Evolutionary conservation across 2,329 filamentous ascomycete species (phyloP).

Genomic region (Bipolaris gigantea): DNA sequence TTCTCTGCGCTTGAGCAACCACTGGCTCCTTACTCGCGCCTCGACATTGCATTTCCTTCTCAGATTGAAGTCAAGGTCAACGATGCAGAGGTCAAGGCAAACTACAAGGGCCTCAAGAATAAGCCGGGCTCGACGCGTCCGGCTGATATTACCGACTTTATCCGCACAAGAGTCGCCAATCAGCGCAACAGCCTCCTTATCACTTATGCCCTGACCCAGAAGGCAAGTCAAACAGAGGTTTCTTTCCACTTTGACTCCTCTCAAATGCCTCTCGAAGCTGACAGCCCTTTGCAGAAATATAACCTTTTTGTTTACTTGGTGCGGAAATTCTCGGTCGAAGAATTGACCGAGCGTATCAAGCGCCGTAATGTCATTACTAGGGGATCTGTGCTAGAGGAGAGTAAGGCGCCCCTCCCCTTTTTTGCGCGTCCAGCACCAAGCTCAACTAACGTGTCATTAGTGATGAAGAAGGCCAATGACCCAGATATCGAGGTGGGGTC

Average conservation of each 20-base stretch:
- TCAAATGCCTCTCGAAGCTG: constrained; percentile 12
- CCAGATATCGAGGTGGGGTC: constrained; percentile 88
- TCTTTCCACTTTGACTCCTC: constrained; percentile 20
- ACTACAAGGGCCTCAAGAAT: constrained; percentile 91
- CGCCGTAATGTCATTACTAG: constrained; percentile 74
- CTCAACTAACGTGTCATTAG: constrained; percentile 50
- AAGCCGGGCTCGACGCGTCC: constrained; percentile 93
- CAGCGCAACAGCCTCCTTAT: constrained; percentile 80
- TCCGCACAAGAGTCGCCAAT: constrained; percentile 67
- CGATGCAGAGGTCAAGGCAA: constrained; percentile 83
- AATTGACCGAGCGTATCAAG: constrained; percentile 70
- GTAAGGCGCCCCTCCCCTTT: constrained; percentile 56
- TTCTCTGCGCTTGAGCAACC: constrained; percentile 72
- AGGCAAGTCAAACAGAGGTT: constrained; percentile 60
- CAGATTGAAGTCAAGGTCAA: constrained; percentile 94
- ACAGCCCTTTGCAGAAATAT: constrained; percentile 42
- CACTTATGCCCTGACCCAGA: constrained; percentile 88
- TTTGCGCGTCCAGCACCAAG: not conserved
- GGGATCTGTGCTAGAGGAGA: constrained; percentile 78
- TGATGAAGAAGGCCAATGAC: constrained; percentile 79
- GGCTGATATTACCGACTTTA: constrained; percentile 79
- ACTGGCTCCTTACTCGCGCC: constrained; percentile 34
- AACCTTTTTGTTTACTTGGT: constrained; percentile 73
- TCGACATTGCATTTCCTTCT: constrained; percentile 84
- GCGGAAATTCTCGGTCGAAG: constrained; percentile 68